phyloP scores from a whole-genome alignment of 176 grass and related monocot genomes.

The Avena insularis region DNA sequence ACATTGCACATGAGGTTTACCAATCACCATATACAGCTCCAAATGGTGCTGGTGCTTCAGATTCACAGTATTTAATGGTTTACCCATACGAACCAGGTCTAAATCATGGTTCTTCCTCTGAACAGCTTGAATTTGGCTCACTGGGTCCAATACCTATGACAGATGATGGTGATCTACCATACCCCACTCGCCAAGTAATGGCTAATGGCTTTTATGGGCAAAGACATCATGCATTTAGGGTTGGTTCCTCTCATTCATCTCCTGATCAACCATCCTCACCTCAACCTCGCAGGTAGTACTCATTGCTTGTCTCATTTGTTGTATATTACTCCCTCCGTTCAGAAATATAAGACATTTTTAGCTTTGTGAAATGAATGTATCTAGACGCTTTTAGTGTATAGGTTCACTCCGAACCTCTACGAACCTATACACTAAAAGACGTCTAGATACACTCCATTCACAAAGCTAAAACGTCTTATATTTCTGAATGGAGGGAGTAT shows the following conservation, averaged over 20 bases:
- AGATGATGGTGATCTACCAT: conserved; percentile 52
- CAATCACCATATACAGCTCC: conserved; percentile 50
- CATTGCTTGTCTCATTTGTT: conserved; percentile 27
- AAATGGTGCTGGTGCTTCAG: conserved; percentile 47
- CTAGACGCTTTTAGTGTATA: no score
- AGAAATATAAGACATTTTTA: no score
- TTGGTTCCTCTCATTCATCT: conserved; percentile 67
- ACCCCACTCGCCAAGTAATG: conserved; percentile 36
- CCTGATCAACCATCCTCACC: conserved; percentile 83
- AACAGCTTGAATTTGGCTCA: conserved; percentile 77
- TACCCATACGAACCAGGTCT: conserved; percentile 56
- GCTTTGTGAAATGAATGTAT: no score
- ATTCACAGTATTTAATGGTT: conserved; percentile 60
- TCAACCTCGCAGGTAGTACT: conserved; percentile 59
- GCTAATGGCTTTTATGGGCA: conserved; percentile 59
- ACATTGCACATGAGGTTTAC: conserved; percentile 59
- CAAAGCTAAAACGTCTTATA: no score
- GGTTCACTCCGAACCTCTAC: no score
- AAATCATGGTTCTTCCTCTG: conserved; percentile 51
- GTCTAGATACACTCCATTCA: no score
- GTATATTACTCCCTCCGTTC: background rate
- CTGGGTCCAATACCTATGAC: conserved; percentile 51
- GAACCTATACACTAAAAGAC: no score
- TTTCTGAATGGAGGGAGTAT: no score
- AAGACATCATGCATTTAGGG: conserved; percentile 55